A percentile compares a stretch with the other conserved stretches of the same genome.
Conservation (phyloP, 495 filamentous ascomycete genomes). For the Penicillium argentinense region DNA sequence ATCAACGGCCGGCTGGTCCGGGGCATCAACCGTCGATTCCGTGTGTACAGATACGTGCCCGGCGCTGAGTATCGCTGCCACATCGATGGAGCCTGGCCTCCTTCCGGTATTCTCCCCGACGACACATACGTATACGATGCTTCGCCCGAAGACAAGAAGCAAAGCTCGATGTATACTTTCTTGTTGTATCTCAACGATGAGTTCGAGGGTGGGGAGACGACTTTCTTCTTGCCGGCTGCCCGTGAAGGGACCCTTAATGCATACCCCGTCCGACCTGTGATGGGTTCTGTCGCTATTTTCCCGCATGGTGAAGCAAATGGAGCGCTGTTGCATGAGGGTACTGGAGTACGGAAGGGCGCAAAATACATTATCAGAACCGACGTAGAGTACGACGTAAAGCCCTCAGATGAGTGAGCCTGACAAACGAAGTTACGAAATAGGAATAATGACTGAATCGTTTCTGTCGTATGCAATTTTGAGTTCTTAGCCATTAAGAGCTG, state of each 20-base stretch:
- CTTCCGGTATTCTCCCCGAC: constrained; percentile 34
- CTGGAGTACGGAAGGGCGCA: constrained; percentile 36
- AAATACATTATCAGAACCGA: constrained; percentile 44
- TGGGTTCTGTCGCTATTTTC: constrained; percentile 42
- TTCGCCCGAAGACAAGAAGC: constrained; percentile 33
- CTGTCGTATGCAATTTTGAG: too few relatives aligned
- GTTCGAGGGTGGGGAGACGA: constrained; percentile 43
- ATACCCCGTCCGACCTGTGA: constrained; percentile 40
- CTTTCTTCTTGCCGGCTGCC: constrained; percentile 37
- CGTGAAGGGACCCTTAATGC: constrained; percentile 38
- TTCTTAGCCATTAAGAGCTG: too few relatives aligned
- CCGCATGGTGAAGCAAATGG: constrained; percentile 41
- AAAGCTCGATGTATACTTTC: constrained; percentile 45
- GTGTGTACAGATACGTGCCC: constrained; percentile 41
- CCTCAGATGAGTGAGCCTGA: constrained; percentile 11
- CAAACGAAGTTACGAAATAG: too few relatives aligned
- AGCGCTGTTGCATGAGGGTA: constrained; percentile 40
- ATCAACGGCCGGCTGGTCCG: constrained; percentile 35
- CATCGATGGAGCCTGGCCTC: constrained; percentile 42
- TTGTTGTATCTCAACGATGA: constrained; percentile 42
- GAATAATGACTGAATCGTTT: too few relatives aligned
- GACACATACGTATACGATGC: constrained; percentile 41
- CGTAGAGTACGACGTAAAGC: constrained; percentile 42
- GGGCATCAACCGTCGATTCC: constrained; percentile 41
- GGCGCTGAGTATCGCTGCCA: constrained; percentile 42